A percentile compares a stretch with the other conserved stretches of the same genome.
Conservation (phyloP, 2,329 filamentous ascomycete genomes). For the Fusarium caatingaense region DNA sequence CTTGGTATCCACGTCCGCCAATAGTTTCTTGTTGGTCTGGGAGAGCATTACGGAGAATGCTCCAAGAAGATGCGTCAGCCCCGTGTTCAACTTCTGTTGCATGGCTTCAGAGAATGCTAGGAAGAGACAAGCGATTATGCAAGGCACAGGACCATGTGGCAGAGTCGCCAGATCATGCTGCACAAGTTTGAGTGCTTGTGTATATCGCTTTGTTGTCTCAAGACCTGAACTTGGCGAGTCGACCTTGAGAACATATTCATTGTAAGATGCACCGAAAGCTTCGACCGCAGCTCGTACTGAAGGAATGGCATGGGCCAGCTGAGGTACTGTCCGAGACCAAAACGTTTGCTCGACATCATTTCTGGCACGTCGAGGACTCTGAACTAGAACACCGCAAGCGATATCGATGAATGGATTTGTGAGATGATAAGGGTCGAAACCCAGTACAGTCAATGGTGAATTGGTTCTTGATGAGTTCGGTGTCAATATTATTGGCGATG, state of each 20-base stretch:
- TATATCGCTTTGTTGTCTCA: constrained; percentile 25
- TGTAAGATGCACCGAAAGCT: constrained; percentile 32
- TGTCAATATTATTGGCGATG: neutral
- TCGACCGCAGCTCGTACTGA: constrained; percentile 34
- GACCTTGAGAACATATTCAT: constrained; percentile 26
- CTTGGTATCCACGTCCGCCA: neutral
- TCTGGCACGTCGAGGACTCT: constrained; percentile 30
- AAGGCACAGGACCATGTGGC: constrained; percentile 20
- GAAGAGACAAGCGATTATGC: constrained; percentile 35
- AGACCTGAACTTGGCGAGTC: neutral
- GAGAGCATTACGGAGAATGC: constrained; percentile 30
- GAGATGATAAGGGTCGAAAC: neutral
- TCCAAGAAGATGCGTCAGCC: constrained; percentile 21
- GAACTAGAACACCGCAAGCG: constrained; percentile 17
- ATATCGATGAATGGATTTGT: constrained; percentile 21
- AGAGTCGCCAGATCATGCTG: constrained; percentile 29
- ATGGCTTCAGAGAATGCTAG: constrained; percentile 24
- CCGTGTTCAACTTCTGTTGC: constrained; percentile 23
- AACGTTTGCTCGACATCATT: constrained; percentile 28
- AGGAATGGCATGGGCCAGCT: constrained; percentile 28
- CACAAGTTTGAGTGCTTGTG: constrained; percentile 20
- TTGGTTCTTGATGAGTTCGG: neutral
- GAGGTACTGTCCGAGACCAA: constrained; percentile 33
- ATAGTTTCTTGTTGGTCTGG: neutral
- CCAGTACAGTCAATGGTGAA: neutral